Conservation (phyloP, 1,284 basidiomycete species). For the Cutaneotrichosporon sp. region DNA sequence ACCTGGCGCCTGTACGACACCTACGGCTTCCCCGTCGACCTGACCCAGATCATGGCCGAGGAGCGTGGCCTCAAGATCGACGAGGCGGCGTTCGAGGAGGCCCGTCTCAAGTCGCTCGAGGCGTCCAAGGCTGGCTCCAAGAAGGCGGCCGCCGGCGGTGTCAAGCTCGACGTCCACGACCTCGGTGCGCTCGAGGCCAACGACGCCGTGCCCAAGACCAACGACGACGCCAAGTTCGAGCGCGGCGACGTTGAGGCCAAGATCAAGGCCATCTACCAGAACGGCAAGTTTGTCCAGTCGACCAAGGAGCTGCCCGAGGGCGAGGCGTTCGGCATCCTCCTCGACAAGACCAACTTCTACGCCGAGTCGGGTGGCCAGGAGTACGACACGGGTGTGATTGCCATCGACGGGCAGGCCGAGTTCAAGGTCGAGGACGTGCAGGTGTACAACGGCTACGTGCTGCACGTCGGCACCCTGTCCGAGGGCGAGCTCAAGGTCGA, state of each 20-base stretch:
- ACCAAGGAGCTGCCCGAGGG: slow-evolving; percentile 65
- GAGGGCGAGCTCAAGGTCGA: slow-evolving; percentile 69
- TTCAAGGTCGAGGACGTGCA: slow-evolving; percentile 95
- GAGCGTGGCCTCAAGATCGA: slow-evolving; percentile 85
- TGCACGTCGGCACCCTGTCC: slow-evolving; percentile 87
- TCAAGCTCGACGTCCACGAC: slow-evolving; percentile 96
- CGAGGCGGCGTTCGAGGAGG: slow-evolving; percentile 85
- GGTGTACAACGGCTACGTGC: slow-evolving; percentile 77
- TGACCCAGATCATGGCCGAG: slow-evolving; percentile 97
- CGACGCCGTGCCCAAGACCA: slow-evolving; percentile 80
- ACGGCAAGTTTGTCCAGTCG: slow-evolving; percentile 71
- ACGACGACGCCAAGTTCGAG: slow-evolving; percentile 91
- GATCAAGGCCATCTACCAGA: slow-evolving; percentile 84
- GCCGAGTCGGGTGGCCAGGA: slow-evolving; percentile 98
- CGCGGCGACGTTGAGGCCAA: slow-evolving; percentile 72
- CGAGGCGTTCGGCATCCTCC: slow-evolving; percentile 77
- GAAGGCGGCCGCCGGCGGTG: slow-evolving; percentile 66
- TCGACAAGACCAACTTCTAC: slow-evolving; percentile 97
- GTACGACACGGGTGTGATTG: slow-evolving; percentile 91
- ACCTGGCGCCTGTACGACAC: slow-evolving; percentile 99
- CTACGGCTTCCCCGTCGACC: slow-evolving; percentile 96
- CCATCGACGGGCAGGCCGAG: slow-evolving; percentile 87
- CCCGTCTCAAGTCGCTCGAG: slow-evolving; percentile 84
- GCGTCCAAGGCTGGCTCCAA: slow-evolving; percentile 78
- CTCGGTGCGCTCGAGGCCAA: slow-evolving; percentile 84